Evolutionary conservation across 768 basidiomycete genomes (phyloP), one percentile per base, ranked within the genome.

Genomic region (Leccinum boreale): DNA sequence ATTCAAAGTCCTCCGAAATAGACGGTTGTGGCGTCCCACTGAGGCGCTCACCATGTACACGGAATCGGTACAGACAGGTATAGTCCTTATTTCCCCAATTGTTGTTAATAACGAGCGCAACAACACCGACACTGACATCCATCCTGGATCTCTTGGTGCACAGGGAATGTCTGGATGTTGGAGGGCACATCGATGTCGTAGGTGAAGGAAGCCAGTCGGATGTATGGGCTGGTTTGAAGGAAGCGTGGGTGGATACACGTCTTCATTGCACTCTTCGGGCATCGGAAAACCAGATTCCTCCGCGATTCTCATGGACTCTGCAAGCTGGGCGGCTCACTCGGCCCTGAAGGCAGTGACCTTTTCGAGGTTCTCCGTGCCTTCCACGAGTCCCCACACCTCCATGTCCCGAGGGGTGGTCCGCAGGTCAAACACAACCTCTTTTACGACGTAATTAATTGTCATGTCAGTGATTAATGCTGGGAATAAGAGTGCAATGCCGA

Each of bases 321-420:
- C 74, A 52, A 67, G 68, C 57, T 64, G 65, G 53, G 68, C 68
- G 31, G 69, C 73, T 66, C 75, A 77, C 68, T 79, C 77, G 60
- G 73, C 78, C 61, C 74, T 76, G 78, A 86, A 91, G 53, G 74
- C 79, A 26, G 66, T 67, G 28, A 90, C 76, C 69, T 85, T 89
- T 35, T 72, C 80, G 5, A 84, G 55, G 62, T 94, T 91, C 4
- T 90, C 88, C 52, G 67, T 59, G 10, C 90, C 91, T 62, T 97
- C 94, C 33, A 96, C 82, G 62, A 94, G 72, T 0, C 86, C 94
- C 94, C 94, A 96, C 5, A 96, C 82, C 64, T 97, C 92, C 84
- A 98, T 91, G 47, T 87, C 78, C 58, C 83, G 78, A 45, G 96
- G 96, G 2, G 93, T 92, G 42, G 85, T 86, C 39, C 85, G 78